Percentiles rank a stretch among this genome's conserved stretches.
These are phyloP conservation scores for Calonectria pauciramosa DNA, from an alignment of 2,329 filamentous ascomycete genomes.

Conservation along the genomic window DNA sequence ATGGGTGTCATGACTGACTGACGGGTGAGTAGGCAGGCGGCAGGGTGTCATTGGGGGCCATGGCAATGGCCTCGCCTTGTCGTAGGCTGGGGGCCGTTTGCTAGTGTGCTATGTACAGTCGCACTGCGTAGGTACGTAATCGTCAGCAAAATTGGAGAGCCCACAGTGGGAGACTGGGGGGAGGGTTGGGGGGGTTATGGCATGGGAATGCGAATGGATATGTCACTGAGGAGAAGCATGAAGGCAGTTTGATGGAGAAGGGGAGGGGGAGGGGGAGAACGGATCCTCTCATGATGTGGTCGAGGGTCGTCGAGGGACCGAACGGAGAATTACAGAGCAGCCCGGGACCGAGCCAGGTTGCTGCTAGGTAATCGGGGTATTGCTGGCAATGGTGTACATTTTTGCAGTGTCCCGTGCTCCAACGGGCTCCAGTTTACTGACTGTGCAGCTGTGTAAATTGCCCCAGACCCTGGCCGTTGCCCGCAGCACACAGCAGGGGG, in stretches of 20 bases:
- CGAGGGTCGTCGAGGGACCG: neutral
- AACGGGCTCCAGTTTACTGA: conserved; percentile 8
- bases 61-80: neutral
- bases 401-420: conserved; percentile 9
- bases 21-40: neutral
- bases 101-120: neutral
- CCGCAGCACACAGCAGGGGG: neutral
- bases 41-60: conserved; percentile 4
- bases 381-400: neutral
- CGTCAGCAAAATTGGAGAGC: conserved; percentile 12
- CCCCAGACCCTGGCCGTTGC: neutral
- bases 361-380: neutral
- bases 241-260: conserved; percentile 8
- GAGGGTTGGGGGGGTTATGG: neutral
- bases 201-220: neutral
- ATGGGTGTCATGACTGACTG: conserved; percentile 11
- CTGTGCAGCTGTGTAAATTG: conserved; percentile 4
- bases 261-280: neutral
- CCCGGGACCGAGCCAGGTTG: neutral
- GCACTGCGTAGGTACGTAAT: neutral
- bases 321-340: neutral
- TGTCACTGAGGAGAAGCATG: conserved; percentile 4
- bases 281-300: conserved; percentile 9
- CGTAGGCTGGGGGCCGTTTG: conserved; percentile 10
- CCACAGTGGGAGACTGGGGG: neutral